phyloP scores from a whole-genome alignment of 1,284 basidiomycete species.

The Somion occarium region DNA sequence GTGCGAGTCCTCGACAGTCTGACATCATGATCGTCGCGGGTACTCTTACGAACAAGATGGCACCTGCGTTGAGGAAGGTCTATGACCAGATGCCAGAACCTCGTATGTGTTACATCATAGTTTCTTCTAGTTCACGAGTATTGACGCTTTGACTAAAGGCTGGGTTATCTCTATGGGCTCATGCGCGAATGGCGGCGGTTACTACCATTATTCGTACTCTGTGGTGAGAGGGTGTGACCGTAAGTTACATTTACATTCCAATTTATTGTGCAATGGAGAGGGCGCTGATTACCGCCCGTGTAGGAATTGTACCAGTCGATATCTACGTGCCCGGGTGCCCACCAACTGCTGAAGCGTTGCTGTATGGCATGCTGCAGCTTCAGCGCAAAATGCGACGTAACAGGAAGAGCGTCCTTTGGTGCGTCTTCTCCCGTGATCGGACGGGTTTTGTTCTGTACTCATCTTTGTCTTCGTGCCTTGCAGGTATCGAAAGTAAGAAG shows the following conservation, averaged over 20 bases:
- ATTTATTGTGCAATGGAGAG: neutral
- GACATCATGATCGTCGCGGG: constrained; percentile 99
- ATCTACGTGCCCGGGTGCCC: constrained; percentile 97
- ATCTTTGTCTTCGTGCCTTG: neutral
- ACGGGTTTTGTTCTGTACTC: neutral
- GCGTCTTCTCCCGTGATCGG: constrained; percentile 25
- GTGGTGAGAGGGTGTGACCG: constrained; percentile 99
- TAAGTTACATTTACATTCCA: constrained; percentile 34
- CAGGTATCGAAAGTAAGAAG: constrained; percentile 52
- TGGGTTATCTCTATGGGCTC: constrained; percentile 99
- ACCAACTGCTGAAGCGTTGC: constrained; percentile 89
- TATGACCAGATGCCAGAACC: constrained; percentile 98
- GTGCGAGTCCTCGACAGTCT: constrained; percentile 95
- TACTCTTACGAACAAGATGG: constrained; percentile 99
- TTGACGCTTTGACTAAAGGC: constrained; percentile 36
- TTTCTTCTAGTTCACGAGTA: constrained; percentile 8
- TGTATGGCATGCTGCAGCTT: constrained; percentile 93
- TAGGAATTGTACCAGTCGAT: constrained; percentile 95
- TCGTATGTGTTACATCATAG: constrained; percentile 39
- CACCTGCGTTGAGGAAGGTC: constrained; percentile 90
- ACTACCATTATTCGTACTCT: constrained; percentile 98
- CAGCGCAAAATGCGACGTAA: constrained; percentile 96
- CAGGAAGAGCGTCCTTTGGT: constrained; percentile 91
- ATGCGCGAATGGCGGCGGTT: constrained; percentile 97
- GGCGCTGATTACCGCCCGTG: neutral